Evolutionary conservation across 2,329 filamentous ascomycete species (phyloP), one percentile per base, ranked within the genome.

Genomic region (Blastomyces parvus): DNA sequence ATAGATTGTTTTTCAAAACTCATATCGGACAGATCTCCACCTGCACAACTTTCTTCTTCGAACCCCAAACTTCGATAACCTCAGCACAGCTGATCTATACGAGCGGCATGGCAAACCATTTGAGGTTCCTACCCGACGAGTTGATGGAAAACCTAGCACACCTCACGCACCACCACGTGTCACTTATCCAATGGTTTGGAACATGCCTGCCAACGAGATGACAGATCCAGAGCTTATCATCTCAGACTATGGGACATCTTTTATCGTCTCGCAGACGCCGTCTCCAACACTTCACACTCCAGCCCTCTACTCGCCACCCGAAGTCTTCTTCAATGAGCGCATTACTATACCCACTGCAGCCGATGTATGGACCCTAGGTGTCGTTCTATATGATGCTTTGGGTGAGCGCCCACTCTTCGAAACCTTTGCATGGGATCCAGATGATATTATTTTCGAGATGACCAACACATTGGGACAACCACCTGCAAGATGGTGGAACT

Each of bases 201-300:
- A 55, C n/a, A 66, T 67, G 59, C 66, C 65, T 64, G 65, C 67
- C 17, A 69, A 69, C 60, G 50, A 69, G 57, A 8, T 68, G 44
- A 22, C 55, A 58, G 55, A 67, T 40, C 66, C 67, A 2, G 65
- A 70, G 59, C 65, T 69, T 60, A 62, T 69, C n/a, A 69, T 70
- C 55, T 67, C 65, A 38, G 69, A 70, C 63, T 69, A 69, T 53
- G 68, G 69, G 11, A 68, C 65, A 17, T 69, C 67, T 27, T 70
- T 70, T 63, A 53, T 66, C 57, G 27, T 65, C 33, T 61, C 67
- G 59, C 17, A 68, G 40, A 67, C 66, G 6, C 63, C 67, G 33
- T 63, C 63, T 60, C 67, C 67, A 30, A 67, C 60, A 58, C 67
- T 67, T 57, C 62, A 69, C 36, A 70, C 69, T 9, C 68, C 67